Conservation (phyloP, 1,139 yeast species). For the Taphrina communis region DNA sequence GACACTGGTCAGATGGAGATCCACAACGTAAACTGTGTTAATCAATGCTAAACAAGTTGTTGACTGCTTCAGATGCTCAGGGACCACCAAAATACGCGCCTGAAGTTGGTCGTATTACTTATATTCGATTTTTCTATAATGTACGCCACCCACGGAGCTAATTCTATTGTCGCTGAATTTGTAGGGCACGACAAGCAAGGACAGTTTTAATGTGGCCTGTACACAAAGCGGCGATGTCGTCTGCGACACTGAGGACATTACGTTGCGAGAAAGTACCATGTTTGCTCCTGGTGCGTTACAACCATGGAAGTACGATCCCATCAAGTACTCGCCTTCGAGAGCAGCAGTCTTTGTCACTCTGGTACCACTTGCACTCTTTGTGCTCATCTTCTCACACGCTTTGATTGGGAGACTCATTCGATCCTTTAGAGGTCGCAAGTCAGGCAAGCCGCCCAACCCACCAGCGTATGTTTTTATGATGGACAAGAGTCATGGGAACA, state of each 20-base stretch:
- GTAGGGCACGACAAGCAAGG: conserved; percentile 2
- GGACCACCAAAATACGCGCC: conserved; percentile 3
- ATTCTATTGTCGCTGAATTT: too few relatives aligned
- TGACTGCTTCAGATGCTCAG: conserved; percentile 6
- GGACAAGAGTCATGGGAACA: conserved; percentile 19
- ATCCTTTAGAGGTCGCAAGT: neutral
- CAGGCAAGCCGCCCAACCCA: conserved; percentile 3
- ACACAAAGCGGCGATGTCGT: neutral
- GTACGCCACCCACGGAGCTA: neutral
- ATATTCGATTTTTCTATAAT: conserved; percentile 12
- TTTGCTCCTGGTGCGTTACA: neutral
- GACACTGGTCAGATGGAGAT: conserved; percentile 17
- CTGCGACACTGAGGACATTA: conserved; percentile 14
- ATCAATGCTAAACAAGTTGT: neutral
- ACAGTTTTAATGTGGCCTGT: neutral
- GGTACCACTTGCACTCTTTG: conserved; percentile 8
- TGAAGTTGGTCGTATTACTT: neutral
- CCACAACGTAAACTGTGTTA: conserved; percentile 2
- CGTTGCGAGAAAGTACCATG: neutral
- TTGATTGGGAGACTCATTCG: neutral
- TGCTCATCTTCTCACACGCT: conserved; percentile 1
- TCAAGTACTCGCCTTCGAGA: neutral
- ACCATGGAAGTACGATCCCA: conserved; percentile 1
- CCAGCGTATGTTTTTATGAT: conserved; percentile 8
- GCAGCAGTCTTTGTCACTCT: conserved; percentile 2